Base-by-base conservation (phyloP, 2,329 filamentous ascomycete genomes). In the Neodidymelliopsis sp. region DNA sequence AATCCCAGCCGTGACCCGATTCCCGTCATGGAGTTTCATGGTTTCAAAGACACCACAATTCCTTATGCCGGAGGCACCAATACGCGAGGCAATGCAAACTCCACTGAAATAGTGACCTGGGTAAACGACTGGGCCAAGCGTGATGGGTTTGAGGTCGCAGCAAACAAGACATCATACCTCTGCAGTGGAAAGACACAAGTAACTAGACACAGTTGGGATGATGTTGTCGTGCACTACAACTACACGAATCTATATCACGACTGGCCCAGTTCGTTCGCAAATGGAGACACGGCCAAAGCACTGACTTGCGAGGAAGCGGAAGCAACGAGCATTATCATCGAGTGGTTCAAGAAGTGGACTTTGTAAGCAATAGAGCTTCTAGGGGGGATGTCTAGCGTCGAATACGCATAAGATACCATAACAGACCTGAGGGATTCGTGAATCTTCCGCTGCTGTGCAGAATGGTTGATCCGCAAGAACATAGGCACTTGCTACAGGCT, bases 11-110 rank as follows among this genome's bases (percentile, higher is more conserved):
- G 63, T 9, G 48, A 58, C 11, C 56, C 62, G 6, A 68, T 73
- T 22, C 77, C 74, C 1, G 65, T 79, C 16, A 58, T 79, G 35
- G 77, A 79, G 38, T 71, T 75, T 10, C 77, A 81, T 53, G 77
- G 77, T 20, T 62, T 64, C 25, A 59, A 59, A 12, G 77, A 80
- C 50, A 56, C 53, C 3, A 73, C 69, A 1, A 78, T 79, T 22
- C 56, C 65, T 0, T 79, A 79, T 46, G 22, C 35, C 0, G 77
- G 75, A 15, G 73, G 72, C 4, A 36, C 28, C 3, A 65, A 67
- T 20, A 60, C 48, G 0, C 55, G 63, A 1, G 38, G 46, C 1
- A 65, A 62, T 19, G 57, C 56, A 0, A 65, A 60, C 10, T 57
- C 59, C 2, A 57, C 53, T 0, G 46, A 55, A 9, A 46, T 70